These are phyloP conservation scores for Xylaria sp. DNA, from an alignment of 2,329 filamentous ascomycete species.

Conservation along the genomic window DNA sequence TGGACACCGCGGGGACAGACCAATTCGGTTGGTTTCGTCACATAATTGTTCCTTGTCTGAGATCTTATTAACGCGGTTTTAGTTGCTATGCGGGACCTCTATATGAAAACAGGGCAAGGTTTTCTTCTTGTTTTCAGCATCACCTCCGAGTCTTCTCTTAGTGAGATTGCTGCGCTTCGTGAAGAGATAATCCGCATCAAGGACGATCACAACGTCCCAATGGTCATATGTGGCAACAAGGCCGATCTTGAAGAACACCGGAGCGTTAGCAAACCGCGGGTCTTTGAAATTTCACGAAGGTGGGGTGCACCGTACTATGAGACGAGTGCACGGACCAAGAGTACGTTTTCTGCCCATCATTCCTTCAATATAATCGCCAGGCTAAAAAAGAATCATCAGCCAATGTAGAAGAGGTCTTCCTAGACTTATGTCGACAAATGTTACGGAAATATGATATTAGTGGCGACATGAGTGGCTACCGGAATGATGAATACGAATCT, in stretches of 20 bases:
- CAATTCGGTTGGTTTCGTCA: conserved; percentile 77
- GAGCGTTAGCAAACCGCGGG: conserved; percentile 75
- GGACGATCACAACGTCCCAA: conserved; percentile 81
- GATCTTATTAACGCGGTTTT: conserved; percentile 33
- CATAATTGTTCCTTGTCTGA: conserved; percentile 13
- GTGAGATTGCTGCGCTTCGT: conserved; percentile 79
- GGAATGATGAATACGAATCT: conserved; percentile 50
- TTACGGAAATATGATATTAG: conserved; percentile 70
- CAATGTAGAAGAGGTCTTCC: conserved; percentile 90
- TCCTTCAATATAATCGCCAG: not conserved
- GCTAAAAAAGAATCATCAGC: conserved; percentile 47
- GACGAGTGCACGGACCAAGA: conserved; percentile 79
- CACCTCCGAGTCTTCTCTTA: conserved; percentile 81
- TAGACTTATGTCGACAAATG: conserved; percentile 84
- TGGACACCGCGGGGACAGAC: conserved; percentile 90
- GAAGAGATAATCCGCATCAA: conserved; percentile 93
- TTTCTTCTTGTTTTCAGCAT: conserved; percentile 94
- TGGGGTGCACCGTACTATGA: conserved; percentile 94
- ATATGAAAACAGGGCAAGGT: conserved; percentile 93
- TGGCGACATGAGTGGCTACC: conserved; percentile 41
- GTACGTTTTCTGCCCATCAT: conserved; percentile 45
- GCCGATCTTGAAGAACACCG: conserved; percentile 87
- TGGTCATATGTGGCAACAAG: conserved; percentile 93
- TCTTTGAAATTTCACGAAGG: conserved; percentile 82
- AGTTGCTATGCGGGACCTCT: conserved; percentile 76